phyloP scores from a whole-genome alignment of 1,284 basidiomycete genomes.

The Neolentinus lepideus region DNA sequence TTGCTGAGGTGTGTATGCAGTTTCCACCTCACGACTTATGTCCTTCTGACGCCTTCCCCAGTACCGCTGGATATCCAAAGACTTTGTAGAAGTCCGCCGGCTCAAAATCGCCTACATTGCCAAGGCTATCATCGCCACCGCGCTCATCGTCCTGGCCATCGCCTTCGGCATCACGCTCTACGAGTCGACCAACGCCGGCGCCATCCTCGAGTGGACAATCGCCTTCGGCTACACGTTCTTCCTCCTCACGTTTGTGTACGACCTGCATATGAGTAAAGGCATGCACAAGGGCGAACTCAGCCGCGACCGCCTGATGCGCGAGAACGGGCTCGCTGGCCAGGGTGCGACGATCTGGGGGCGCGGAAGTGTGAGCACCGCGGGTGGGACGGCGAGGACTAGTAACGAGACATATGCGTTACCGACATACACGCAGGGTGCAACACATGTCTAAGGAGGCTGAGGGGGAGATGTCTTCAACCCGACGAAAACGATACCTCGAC shows the following conservation, averaged over 20 bases:
- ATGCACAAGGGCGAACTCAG: slow-evolving; percentile 25
- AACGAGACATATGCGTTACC: not conserved
- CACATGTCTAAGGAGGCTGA: too few relatives aligned
- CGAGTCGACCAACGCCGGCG: slow-evolving; percentile 36
- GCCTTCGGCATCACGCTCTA: slow-evolving; percentile 51
- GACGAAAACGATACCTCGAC: too few relatives aligned
- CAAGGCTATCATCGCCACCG: slow-evolving; percentile 51
- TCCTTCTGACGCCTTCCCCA: slow-evolving; percentile 17
- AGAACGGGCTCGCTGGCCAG: slow-evolving; percentile 2
- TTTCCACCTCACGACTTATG: too few relatives aligned
- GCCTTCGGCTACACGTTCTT: slow-evolving; percentile 67
- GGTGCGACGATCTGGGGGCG: not conserved
- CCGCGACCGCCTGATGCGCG: slow-evolving; percentile 5
- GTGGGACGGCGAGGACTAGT: not conserved
- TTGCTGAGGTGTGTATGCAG: slow-evolving; percentile 55
- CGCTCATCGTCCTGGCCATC: slow-evolving; percentile 53
- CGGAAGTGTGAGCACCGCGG: not conserved
- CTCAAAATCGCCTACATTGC: slow-evolving; percentile 50
- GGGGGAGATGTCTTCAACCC: too few relatives aligned
- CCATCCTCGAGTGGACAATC: slow-evolving; percentile 66
- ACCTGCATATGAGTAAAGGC: slow-evolving; percentile 50
- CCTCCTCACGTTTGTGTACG: slow-evolving; percentile 59
- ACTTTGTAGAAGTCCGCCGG: slow-evolving; percentile 37
- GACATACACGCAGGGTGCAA: not conserved
- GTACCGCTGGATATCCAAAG: slow-evolving; percentile 60